Evolutionary conservation across 148 eudicot genomes (phyloP).

Genomic region (Chenopodium berlandieri): DNA sequence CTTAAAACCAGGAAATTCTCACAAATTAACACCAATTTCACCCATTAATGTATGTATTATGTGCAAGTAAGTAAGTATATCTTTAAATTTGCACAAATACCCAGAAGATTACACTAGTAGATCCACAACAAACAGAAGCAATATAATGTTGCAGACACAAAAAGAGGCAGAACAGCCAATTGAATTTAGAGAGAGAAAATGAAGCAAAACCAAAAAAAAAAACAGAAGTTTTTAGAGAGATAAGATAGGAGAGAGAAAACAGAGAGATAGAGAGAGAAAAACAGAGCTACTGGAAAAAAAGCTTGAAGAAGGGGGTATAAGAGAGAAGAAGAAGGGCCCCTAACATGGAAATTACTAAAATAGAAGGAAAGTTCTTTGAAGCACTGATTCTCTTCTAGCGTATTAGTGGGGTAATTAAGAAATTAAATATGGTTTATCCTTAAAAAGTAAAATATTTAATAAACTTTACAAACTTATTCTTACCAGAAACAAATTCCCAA

Average conservation of each 20-base stretch:
- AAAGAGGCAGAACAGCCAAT: background rate
- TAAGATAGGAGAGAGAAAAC: background rate
- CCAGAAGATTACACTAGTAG: conserved; percentile 13
- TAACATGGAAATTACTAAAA: conserved; percentile 24
- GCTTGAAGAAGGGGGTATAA: conserved; percentile 28
- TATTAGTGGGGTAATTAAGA: conserved; percentile 1
- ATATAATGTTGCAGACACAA: conserved; percentile 5
- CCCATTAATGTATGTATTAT: conserved; percentile 5
- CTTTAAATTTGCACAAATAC: conserved; percentile 13
- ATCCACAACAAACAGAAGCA: conserved; percentile 16
- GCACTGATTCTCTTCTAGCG: background rate
- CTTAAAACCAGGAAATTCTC: conserved; percentile 16
- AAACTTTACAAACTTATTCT: too few species aligned
- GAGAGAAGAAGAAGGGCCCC: conserved; percentile 8
- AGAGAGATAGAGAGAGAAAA: conserved; percentile 10
- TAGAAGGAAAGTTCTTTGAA: conserved; percentile 14
- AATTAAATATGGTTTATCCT: background rate
- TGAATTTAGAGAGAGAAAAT: background rate
- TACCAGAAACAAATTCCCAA: too few species aligned
- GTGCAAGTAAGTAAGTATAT: background rate
- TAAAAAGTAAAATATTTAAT: background rate
- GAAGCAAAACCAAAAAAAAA: too few species aligned
- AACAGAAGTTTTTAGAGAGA: background rate
- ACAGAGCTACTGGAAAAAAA: conserved; percentile 3
- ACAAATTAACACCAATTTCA: conserved; percentile 4